A percentile compares a stretch with the other conserved stretches of the same genome.
These are phyloP conservation scores for Coccinonectria pachysandricola DNA, from an alignment of 2,329 filamentous ascomycete genomes.

Conservation along the genomic window DNA sequence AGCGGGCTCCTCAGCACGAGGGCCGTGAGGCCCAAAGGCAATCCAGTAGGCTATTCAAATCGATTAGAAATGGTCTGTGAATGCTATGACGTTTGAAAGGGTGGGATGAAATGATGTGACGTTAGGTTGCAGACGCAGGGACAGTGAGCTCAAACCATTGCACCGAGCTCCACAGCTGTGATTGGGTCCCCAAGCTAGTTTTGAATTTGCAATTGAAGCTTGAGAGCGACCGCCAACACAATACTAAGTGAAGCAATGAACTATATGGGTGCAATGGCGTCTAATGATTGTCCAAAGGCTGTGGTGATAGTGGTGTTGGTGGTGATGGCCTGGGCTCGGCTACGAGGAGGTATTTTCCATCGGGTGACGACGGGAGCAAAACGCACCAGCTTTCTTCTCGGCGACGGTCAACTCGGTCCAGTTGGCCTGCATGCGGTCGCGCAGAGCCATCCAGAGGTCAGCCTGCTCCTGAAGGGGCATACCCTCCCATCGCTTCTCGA, in stretches of 20 bases:
- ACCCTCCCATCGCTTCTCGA: conserved; percentile 98
- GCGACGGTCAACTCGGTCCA: conserved; percentile 91
- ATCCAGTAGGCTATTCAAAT: conserved; percentile 99
- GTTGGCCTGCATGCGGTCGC: conserved; percentile 97
- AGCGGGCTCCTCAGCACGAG: conserved; percentile 71
- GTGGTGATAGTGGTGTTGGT: conserved; percentile 4
- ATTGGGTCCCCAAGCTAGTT: conserved; percentile 13
- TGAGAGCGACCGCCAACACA: conserved; percentile 7
- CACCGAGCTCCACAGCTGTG: conserved; percentile 3
- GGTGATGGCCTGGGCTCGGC: conserved; percentile 10
- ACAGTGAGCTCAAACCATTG: conserved; percentile 8
- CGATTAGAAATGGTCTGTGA: no score
- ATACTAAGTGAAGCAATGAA: conserved; percentile 10
- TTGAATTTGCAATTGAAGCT: conserved; percentile 21
- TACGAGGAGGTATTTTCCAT: conserved; percentile 27
- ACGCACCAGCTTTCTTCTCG: conserved; percentile 99
- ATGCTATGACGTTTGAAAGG: no score
- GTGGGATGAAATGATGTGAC: no score
- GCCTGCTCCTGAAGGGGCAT: conserved; percentile 99
- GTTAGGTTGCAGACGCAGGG: no score
- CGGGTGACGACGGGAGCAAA: conserved; percentile 6
- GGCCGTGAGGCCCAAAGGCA: conserved; percentile 92
- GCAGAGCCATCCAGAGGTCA: conserved; percentile 95
- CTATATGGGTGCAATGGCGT: conserved; percentile 8
- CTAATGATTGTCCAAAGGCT: conserved; percentile 4